A percentile compares a stretch with the other conserved stretches of the same genome.
Evolutionary conservation across 305 asterid genomes (phyloP).

Genomic region (Plantago coronopus): DNA sequence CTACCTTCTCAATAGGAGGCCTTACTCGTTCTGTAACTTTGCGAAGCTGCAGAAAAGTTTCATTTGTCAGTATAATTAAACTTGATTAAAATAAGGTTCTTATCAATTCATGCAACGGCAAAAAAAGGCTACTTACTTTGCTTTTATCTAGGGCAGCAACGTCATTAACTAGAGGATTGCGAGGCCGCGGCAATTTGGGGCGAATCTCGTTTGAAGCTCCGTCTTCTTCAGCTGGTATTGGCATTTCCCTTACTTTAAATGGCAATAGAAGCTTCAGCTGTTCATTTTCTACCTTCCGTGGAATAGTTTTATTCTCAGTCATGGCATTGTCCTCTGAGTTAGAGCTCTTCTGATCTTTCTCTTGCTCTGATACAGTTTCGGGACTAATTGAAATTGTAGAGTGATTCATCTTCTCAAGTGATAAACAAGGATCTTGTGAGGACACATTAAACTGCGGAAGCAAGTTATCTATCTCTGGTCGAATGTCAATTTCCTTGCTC

Average conservation of each 20-base stretch:
- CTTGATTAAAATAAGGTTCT: constrained; percentile 2
- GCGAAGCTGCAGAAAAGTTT: constrained; percentile 58
- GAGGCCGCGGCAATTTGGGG: constrained; percentile 56
- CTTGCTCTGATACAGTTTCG: constrained; percentile 30
- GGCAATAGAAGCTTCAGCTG: constrained; percentile 33
- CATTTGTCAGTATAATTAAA: constrained; percentile 24
- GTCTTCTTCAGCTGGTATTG: constrained; percentile 45
- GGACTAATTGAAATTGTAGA: constrained; percentile 12
- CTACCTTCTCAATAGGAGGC: constrained; percentile 52
- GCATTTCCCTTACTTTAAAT: constrained; percentile 32
- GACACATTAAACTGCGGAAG: constrained; percentile 10
- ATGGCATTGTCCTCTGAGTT: constrained; percentile 27
- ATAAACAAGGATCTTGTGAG: constrained; percentile 18
- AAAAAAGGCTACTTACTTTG: constrained; percentile 51
- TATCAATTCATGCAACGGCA: constrained; percentile 16
- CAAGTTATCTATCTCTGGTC: constrained; percentile 2
- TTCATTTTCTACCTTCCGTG: constrained; percentile 29
- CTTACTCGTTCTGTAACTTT: constrained; percentile 60
- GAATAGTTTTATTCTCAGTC: constrained; percentile 24
- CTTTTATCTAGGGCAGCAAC: constrained; percentile 73
- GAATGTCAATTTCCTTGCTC: constrained; percentile 3
- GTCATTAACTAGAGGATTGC: constrained; percentile 68
- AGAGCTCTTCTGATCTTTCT: constrained; percentile 30
- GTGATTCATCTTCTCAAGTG: constrained; percentile 28
- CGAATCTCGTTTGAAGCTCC: constrained; percentile 38